Percentiles rank a stretch among this genome's conserved stretches.
These are phyloP conservation scores for Podaxis rugospora DNA, from an alignment of 768 basidiomycete genomes.

Conservation along the genomic window DNA sequence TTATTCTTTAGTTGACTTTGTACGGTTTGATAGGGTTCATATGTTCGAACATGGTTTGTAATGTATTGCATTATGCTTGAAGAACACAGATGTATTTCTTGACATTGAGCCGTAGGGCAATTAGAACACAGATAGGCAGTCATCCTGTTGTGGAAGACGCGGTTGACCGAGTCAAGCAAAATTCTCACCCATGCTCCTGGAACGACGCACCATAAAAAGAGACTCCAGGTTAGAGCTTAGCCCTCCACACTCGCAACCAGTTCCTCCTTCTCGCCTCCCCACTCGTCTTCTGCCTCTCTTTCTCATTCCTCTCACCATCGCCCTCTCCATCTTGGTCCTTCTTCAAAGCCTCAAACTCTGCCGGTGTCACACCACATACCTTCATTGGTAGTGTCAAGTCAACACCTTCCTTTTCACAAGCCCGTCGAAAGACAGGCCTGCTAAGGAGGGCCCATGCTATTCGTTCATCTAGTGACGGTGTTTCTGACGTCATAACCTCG, in stretches of 20 bases:
- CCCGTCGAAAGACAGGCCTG: constrained; percentile 30
- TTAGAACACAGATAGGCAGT: no score
- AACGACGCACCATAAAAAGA: not conserved
- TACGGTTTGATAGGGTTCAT: not conserved
- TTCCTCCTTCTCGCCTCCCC: constrained; percentile 2
- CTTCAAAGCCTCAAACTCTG: constrained; percentile 12
- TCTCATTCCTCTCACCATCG: constrained; percentile 7
- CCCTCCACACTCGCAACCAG: constrained; percentile 4
- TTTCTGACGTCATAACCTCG: constrained; percentile 31
- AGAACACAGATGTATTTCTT: not conserved
- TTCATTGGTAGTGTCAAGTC: constrained; percentile 27
- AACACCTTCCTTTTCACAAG: constrained; percentile 34
- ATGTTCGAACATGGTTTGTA: not conserved
- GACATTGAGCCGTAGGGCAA: not conserved
- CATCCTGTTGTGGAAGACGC: no score
- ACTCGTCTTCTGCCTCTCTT: not conserved
- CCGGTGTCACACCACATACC: constrained; percentile 19
- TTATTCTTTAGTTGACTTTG: not conserved
- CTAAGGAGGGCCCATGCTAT: constrained; percentile 41
- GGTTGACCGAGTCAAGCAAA: no score
- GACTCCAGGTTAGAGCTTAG: constrained; percentile 8
- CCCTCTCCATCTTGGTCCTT: constrained; percentile 13
- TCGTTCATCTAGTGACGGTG: constrained; percentile 30
- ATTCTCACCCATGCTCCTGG: not conserved
- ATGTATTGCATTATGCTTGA: not conserved